Evolutionary conservation across 192 early-diverging fungal genomes (phyloP).

Genomic region (Entomortierella chlamydospora): DNA sequence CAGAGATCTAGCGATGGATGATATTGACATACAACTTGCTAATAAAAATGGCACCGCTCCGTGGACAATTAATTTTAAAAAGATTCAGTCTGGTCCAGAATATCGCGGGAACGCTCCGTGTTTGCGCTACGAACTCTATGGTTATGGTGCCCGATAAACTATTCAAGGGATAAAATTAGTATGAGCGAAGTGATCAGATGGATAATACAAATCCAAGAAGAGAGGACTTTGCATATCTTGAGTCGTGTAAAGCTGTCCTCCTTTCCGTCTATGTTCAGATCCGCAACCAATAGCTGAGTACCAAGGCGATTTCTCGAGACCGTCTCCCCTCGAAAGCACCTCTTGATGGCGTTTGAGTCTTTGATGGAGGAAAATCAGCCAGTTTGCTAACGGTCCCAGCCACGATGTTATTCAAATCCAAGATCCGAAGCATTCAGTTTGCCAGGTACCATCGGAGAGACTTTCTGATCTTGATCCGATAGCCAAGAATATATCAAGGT

Average conservation of each 20-base stretch:
- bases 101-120: too few species aligned
- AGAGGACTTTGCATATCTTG: slow-evolving; percentile 13
- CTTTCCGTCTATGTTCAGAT: slow-evolving; percentile 8
- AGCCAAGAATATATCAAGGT: background rate
- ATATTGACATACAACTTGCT: background rate
- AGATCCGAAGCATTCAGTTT: slow-evolving; percentile 9
- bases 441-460: slow-evolving; percentile 12
- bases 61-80: too few species aligned
- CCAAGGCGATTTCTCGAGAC: slow-evolving; percentile 1
- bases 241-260: slow-evolving; percentile 13
- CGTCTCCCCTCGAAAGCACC: background rate
- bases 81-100: too few species aligned
- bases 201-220: background rate
- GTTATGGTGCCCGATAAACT: slow-evolving; percentile 8
- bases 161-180: background rate
- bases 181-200: background rate
- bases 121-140: slow-evolving; percentile 3
- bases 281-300: background rate
- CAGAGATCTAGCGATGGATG: background rate
- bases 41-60: too few species aligned
- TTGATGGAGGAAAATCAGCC: background rate
- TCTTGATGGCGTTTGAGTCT: background rate
- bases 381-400: background rate
- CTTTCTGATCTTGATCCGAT: slow-evolving; percentile 10
- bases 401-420: background rate